phyloP scores from a whole-genome alignment of 1,139 yeast genomes.

The Hemisphaericaspora lyxosophila region DNA sequence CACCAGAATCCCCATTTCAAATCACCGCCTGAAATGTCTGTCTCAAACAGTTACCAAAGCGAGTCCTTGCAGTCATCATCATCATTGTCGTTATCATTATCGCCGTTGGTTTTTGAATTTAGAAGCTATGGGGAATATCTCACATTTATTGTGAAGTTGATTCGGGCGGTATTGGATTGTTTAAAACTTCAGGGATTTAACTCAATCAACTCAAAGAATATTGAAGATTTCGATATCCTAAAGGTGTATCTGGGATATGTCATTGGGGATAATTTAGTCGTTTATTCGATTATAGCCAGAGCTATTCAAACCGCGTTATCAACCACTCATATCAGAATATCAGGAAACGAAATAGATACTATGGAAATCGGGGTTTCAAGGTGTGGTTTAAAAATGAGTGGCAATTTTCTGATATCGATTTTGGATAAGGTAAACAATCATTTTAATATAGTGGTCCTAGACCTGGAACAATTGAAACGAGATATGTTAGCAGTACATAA shows the following conservation, averaged over 20 bases:
- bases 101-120: constrained; percentile 2
- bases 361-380: neutral
- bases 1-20: neutral
- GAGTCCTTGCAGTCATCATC: neutral
- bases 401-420: neutral
- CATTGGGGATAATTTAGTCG: neutral
- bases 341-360: neutral
- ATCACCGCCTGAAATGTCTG: neutral
- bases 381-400: neutral
- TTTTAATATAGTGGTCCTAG: neutral
- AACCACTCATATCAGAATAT: neutral
- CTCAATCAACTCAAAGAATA: constrained; percentile 9
- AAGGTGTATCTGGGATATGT: constrained; percentile 20
- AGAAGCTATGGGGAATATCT: constrained; percentile 1
- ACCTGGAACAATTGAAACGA: neutral
- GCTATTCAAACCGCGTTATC: neutral
- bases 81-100: too few relatives aligned
- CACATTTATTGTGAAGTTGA: neutral
- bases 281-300: neutral
- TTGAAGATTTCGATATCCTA: constrained; percentile 30
- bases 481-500: neutral
- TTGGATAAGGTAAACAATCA: too few relatives aligned
- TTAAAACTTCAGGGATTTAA: neutral
- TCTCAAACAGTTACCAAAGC: constrained; percentile 4
- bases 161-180: neutral